Conservation (phyloP, 371 early-diverging fungal species). For the Caulochytrium protostelioides region DNA sequence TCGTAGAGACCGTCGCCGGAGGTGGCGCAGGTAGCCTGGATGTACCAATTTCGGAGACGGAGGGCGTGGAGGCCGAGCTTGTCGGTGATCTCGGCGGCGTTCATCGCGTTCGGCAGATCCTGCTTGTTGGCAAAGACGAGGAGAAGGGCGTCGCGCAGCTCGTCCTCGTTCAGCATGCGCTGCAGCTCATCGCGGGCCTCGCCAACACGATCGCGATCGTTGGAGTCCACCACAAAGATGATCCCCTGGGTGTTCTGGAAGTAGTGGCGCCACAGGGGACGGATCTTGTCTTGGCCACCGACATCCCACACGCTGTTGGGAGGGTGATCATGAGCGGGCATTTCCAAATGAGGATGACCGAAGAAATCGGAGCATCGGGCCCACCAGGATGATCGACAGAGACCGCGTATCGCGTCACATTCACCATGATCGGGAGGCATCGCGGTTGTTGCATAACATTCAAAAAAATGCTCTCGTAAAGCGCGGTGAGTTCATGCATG, state of each 20-base stretch:
- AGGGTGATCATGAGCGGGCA: too few relatives aligned
- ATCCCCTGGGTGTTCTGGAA: slow-evolving; percentile 53
- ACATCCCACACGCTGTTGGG: slow-evolving; percentile 97
- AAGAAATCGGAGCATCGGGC: too few relatives aligned
- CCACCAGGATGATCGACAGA: too few relatives aligned
- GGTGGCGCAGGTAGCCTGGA: slow-evolving; percentile 83
- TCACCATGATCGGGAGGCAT: too few relatives aligned
- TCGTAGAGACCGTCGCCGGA: slow-evolving; percentile 87
- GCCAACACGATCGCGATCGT: slow-evolving; percentile 32
- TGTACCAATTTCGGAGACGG: slow-evolving; percentile 69
- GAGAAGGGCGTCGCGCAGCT: slow-evolving; percentile 23
- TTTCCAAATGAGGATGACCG: too few relatives aligned
- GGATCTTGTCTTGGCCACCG: slow-evolving; percentile 91
- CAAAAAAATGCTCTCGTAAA: too few relatives aligned
- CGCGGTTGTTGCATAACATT: too few relatives aligned
- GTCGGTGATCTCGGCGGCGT: slow-evolving; percentile 29
- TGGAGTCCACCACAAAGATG: slow-evolving; percentile 47
- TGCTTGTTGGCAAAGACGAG: slow-evolving; percentile 40
- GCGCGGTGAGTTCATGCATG: too few relatives aligned
- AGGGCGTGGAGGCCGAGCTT: slow-evolving; percentile 38
- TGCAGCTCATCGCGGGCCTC: slow-evolving; percentile 31
- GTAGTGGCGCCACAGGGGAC: slow-evolving; percentile 78
- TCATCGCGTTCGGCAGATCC: slow-evolving; percentile 32
- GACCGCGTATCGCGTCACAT: too few relatives aligned
- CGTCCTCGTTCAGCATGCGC: slow-evolving; percentile 27